Evolutionary conservation across 495 filamentous ascomycete species (phyloP).

Genomic region (Xylaria cubensis): DNA sequence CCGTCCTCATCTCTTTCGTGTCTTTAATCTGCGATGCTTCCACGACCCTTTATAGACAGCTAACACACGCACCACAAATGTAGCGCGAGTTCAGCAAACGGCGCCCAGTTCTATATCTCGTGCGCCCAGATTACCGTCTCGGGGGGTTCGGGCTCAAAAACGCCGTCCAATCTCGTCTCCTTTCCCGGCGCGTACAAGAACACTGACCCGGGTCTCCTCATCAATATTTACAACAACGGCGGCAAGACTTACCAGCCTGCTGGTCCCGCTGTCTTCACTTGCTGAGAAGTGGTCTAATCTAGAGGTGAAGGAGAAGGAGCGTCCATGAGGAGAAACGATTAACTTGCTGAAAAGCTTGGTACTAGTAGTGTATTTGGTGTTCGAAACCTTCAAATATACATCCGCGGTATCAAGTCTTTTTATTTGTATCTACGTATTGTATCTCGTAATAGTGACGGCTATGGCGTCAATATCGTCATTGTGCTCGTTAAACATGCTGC

Average conservation of each 20-base stretch:
- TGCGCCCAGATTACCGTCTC: conserved; percentile 53
- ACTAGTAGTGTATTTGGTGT: not conserved
- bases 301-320: not conserved
- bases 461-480: not conserved
- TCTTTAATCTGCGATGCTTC: not conserved
- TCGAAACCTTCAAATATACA: not conserved
- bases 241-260: conserved; percentile 39
- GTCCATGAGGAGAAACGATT: not conserved
- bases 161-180: conserved; percentile 45
- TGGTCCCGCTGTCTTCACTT: conserved; percentile 37
- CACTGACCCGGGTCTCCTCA: conserved; percentile 52
- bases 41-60: not conserved
- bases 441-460: not conserved
- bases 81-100: conserved; percentile 46
- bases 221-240: conserved; percentile 57
- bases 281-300: conserved; percentile 7
- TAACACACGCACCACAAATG: not conserved
- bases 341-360: not conserved
- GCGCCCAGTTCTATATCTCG: conserved; percentile 63
- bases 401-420: not conserved
- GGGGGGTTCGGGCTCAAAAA: conserved; percentile 47
- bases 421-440: not conserved
- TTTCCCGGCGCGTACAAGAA: conserved; percentile 53
- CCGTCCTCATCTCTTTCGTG: not conserved
- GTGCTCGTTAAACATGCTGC: not conserved